Conservation (phyloP, 208 protist species). For the Trypanosoma platydactyli region DNA sequence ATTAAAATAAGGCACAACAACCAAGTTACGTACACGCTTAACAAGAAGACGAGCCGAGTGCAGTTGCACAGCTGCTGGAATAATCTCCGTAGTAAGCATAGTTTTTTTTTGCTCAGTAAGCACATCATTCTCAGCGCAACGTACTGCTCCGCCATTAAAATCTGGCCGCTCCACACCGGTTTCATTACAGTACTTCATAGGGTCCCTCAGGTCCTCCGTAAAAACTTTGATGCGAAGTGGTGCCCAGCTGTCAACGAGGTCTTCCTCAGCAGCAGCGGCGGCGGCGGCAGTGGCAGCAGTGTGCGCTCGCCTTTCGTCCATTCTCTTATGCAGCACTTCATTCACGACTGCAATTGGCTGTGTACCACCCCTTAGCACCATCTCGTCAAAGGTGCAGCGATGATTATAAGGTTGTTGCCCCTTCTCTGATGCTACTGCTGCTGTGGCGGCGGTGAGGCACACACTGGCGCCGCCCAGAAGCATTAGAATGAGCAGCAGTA, state of each 20-base stretch:
- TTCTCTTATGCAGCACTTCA: neutral
- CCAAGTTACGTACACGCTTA: conserved; percentile 13
- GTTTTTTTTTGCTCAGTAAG: conserved; percentile 37
- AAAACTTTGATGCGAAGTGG: conserved; percentile 46
- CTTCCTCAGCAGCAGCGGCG: neutral
- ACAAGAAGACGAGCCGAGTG: conserved; percentile 55
- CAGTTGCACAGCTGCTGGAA: conserved; percentile 40
- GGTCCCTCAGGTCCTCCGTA: conserved; percentile 32
- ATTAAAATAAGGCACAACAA: conserved; percentile 17
- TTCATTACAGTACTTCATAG: conserved; percentile 39
- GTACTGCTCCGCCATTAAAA: conserved; percentile 14
- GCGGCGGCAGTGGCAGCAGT: neutral
- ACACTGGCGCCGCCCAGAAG: too few relatives aligned
- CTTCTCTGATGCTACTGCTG: too few relatives aligned
- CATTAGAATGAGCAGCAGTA: too few relatives aligned
- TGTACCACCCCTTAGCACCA: too few relatives aligned
- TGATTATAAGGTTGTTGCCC: too few relatives aligned
- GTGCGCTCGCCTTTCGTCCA: neutral
- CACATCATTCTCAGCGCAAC: conserved; percentile 31
- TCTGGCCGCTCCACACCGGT: conserved; percentile 20
- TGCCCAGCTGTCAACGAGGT: conserved; percentile 11
- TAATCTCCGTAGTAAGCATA: conserved; percentile 25
- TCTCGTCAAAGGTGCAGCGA: too few relatives aligned
- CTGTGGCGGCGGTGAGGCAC: too few relatives aligned
- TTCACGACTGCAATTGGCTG: neutral